Evolutionary conservation across 2,329 filamentous ascomycete species (phyloP), one percentile per base, ranked within the genome.

Genomic region (Lachnellula subtilissima): DNA sequence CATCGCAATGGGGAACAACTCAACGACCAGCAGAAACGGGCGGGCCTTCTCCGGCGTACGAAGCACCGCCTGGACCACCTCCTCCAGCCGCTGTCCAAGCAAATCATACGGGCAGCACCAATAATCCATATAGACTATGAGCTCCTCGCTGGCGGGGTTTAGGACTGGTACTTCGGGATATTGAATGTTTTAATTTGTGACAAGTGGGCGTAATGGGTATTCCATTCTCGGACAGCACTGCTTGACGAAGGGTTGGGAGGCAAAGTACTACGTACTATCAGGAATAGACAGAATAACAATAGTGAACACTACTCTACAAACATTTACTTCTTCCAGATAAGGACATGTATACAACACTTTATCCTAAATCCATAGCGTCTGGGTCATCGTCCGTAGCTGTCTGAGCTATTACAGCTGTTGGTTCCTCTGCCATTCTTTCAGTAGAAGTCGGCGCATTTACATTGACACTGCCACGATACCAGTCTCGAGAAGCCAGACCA

Each of bases 321-420:
- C 45, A 35, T 58, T 48, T 59, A 59, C 40, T 45, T 56, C 32
- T 50, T 57, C 42, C 48, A 54, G 49, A 23, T 49, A 51, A 54
- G 46, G 37, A 36, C 65, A 17, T 43, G 23, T 66, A 17, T 43
- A n/a, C 25, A 48, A 28, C 48, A 25, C 11, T 49, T 56, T 47
- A 66, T 68, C 70, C 85, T 65, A 88, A 72, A 52, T 88, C 85
- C 86, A 89, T 89, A 14, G 80, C 84, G 67, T 88, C 85, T 1
- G 74, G 73, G 63, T 86, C 82, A 49, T 77, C 66, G 36, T 72
- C 70, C 22, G 62, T 45, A 15, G 25, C 36, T 25, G 5, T 40
- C 22, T 48, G 22, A 12, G 35, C 37, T 48, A 50, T 50, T 35
- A 42, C 36, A 19, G 48, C 14, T n/a, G 40, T 35, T 32, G 55